Base-by-base conservation (phyloP, 352 stramenopile species). In the Vaucheria bursata region DNA sequence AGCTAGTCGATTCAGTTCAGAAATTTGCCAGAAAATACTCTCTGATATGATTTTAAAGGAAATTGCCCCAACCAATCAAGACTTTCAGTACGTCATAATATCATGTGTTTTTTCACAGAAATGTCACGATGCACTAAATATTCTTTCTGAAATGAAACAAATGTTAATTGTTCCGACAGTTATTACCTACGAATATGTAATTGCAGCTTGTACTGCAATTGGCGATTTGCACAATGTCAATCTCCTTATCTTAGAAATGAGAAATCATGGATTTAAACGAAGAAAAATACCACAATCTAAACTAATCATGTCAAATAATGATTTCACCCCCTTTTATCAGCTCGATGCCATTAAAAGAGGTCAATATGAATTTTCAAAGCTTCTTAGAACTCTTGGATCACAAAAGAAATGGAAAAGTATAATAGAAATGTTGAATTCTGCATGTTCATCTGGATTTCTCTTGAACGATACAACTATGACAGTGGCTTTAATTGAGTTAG, bases 51-150 rank as follows among this genome's bases (percentile, higher is more conserved):
- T 2, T 2, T 31, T 2, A 8, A 34, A 7, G 31, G 69, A 71
- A 38, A 12, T 79, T n/a, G 52, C 35, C n/a, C 78, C 78, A n/a
- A 72, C 80, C 59, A 71, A 79, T 0, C 71, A 72, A 34, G 75
- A 29, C 67, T 84, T 70, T 38, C 33, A 37, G 0, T 7, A 37
- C 7, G 73, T 2, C 33, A 33, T 77, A 5, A 37, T 34, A n/a
- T 31, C 73, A n/a, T 78, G 73, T 49, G 67, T 32, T 12, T 8
- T 35, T 8, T 12, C 50, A 3, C n/a, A 34, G 3, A 53, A 75
- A 8, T 79, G 73, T 32, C 73, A 79, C 29, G 33, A 40, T 38
- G 77, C 71, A 0, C 29, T 75, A 53, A 53, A 70, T 29, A 53
- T 81, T 25, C 29, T 83, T 25, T 59, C 64, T 12, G 73, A 82